phyloP scores from a whole-genome alignment of 2,329 filamentous ascomycete genomes.

The Trichoderma gracile region DNA sequence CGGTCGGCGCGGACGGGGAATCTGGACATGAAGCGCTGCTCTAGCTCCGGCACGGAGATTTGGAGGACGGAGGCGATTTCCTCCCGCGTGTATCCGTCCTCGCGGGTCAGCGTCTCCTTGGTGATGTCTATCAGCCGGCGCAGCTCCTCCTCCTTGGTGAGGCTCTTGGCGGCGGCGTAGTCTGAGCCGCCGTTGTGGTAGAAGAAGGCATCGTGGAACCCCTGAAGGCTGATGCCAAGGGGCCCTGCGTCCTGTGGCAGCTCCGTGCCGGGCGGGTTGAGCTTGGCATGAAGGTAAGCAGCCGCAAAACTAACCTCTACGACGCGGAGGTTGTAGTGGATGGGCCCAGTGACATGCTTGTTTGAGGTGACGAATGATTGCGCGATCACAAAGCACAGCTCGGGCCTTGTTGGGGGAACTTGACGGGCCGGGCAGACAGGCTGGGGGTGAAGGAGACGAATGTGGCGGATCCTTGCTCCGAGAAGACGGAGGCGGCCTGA shows the following conservation, averaged over 20 bases:
- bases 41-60: conserved; percentile 68
- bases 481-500: conserved; percentile 93
- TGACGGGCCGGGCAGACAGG: conserved; percentile 73
- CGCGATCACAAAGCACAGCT: conserved; percentile 88
- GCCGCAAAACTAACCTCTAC: conserved; percentile 94
- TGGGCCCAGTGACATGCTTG: conserved; percentile 89
- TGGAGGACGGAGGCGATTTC: conserved; percentile 75
- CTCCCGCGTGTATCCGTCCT: conserved; percentile 83
- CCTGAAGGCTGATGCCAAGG: conserved; percentile 77
- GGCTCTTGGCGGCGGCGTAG: conserved; percentile 45
- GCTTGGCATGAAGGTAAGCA: conserved; percentile 60
- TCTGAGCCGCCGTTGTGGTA: conserved; percentile 45
- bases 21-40: conserved; percentile 77
- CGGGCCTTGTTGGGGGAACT: conserved; percentile 78
- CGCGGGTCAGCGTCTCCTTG: conserved; percentile 69
- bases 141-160: conserved; percentile 65
- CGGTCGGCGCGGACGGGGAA: conserved; percentile 86
- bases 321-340: conserved; percentile 95
- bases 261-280: conserved; percentile 57
- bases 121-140: conserved; percentile 69
- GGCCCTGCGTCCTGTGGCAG: conserved; percentile 80
- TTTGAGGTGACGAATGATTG: conserved; percentile 93
- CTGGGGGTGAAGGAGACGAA: conserved; percentile 86
- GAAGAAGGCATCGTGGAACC: conserved; percentile 85
- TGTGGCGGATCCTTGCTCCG: conserved; percentile 78